Base-by-base conservation (phyloP, 441 rosid genomes). In the Flueggea neowawraea region DNA sequence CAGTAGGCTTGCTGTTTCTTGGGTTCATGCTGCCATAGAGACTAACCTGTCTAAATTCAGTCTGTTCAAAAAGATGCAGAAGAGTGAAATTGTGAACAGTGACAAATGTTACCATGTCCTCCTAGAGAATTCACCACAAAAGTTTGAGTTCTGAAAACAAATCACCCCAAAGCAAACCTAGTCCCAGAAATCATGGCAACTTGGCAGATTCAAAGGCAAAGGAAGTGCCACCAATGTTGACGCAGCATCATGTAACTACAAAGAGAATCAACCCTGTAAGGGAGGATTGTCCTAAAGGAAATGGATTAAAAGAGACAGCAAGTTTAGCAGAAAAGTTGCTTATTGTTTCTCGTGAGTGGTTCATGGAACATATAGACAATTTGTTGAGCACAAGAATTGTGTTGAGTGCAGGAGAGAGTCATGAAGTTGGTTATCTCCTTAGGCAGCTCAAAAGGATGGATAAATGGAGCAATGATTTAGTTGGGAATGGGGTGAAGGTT, bases 1-100 rank as follows among this genome's bases (percentile, higher is more conserved):
- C 12, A 59, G 53, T 12, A 68, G 48, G 41, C 68, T 70, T 54
- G 88, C 82, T 52, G 32, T 54, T 50, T 75, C 71, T 16, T 83
- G 88, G 88, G 77, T 76, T 65, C 77, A 74, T 61, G 75, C 80
- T 66, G 80, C 85, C 5, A 66, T 78, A 41, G 68, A 72, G 67
- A 72, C 83, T 5, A 62, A 68, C 36, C 68, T 80, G 44, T 70
- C 80, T 16, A 75, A 72, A 0, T 83, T 83, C 68, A 76, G 64
- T 63, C 58, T 83, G 64, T 70, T 74, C 63, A 68, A 71, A 69
- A 72, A 75, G 55, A 54, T 61, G 16, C 67, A 54, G 66, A 68
- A 62, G 52, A 36, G 58, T 48, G 70, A 63, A 16, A 62, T 36
- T 54, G 41, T 48, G 41, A 55, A 59, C 48, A 64, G 47, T 32